Base-by-base conservation (phyloP, 176 grass and related monocot genomes). In the Oryza rufipogon region DNA sequence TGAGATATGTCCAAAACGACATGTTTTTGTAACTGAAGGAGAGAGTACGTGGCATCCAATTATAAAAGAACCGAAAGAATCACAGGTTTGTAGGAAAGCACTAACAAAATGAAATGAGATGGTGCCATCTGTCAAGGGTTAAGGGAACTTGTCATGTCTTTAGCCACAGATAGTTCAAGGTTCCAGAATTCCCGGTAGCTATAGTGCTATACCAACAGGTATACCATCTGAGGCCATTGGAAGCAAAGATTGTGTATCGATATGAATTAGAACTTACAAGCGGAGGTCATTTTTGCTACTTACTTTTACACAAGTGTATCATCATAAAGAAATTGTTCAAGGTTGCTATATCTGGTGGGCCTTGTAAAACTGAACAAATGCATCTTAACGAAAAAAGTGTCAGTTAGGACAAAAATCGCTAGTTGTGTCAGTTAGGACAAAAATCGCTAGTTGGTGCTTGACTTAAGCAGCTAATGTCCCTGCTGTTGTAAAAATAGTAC, bases 351-450 rank as follows among this genome's bases (percentile, higher is more conserved):
- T 72, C 66, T 30, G 42, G 44, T 88, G 45, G 16, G 10, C 19
- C 70, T 72, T 46, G 26, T 72, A 64, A 74, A 81, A 48, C 8
- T 58, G 11, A 71, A 71, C 32, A 64, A 19, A 20, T 66, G 71
- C 42, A 66, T 64, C 64, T 23, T 33, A 58, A n/a, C 69, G 63
- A 46, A 51, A 6, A 60, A 54, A 44, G 3, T 58, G 25, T 16
- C 34, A 81, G 66, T 28, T 71, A 77, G 72, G 51, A 48, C 20
- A 77, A 66, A 82, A 83, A 87, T 64, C 6, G 19, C 54, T 34
- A 3, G 49, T 13, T 56, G 19, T 58, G 25, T 16, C 34, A 81
- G 66, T 28, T 71, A 77, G 72, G 51, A 48, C 20, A 77, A 66
- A 82, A 83, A 87, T 64, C 6, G 19, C 54, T 34, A 3, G 49